These are phyloP conservation scores for Sugiyamaella mastotermitis DNA, from an alignment of 805 yeast species.

Conservation along the genomic window DNA sequence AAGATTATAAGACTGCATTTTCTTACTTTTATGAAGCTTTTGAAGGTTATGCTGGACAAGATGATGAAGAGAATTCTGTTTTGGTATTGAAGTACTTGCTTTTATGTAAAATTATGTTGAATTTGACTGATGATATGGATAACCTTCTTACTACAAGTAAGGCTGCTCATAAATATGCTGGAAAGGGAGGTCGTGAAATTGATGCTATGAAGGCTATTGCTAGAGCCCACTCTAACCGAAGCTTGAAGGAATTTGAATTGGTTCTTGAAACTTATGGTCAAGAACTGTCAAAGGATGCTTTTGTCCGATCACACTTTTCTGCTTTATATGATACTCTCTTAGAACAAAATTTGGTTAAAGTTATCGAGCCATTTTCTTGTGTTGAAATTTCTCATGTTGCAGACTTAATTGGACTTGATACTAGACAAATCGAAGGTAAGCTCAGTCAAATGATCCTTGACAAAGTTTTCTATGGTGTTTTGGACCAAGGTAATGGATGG, in stretches of 20 bases:
- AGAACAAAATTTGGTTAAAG: slow-evolving; percentile 88
- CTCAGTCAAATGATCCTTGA: slow-evolving; percentile 95
- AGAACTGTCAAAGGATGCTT: slow-evolving; percentile 79
- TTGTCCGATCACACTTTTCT: slow-evolving; percentile 85
- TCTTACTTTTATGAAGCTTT: slow-evolving; percentile 94
- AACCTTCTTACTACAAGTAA: slow-evolving; percentile 64
- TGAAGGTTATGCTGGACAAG: slow-evolving; percentile 74
- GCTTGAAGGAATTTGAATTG: slow-evolving; percentile 85
- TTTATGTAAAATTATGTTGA: slow-evolving; percentile 87
- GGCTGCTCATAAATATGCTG: slow-evolving; percentile 60
- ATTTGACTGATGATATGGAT: slow-evolving; percentile 78
- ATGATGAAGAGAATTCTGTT: slow-evolving; percentile 45
- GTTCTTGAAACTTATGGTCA: slow-evolving; percentile 59
- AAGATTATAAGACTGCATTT: slow-evolving; percentile 92
- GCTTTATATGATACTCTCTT: slow-evolving; percentile 88
- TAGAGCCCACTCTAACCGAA: slow-evolving; percentile 80
- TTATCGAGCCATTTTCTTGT: slow-evolving; percentile 92
- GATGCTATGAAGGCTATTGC: slow-evolving; percentile 96
- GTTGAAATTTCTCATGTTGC: slow-evolving; percentile 92
- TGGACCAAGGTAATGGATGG: slow-evolving; percentile 99
- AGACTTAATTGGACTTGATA: slow-evolving; percentile 78
- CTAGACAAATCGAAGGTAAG: slow-evolving; percentile 87
- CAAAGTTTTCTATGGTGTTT: slow-evolving; percentile 89
- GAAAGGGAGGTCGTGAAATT: slow-evolving; percentile 56
- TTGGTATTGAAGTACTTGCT: slow-evolving; percentile 88